Conservation (phyloP, 257 asterid species). For the Coffea eugenioides region DNA sequence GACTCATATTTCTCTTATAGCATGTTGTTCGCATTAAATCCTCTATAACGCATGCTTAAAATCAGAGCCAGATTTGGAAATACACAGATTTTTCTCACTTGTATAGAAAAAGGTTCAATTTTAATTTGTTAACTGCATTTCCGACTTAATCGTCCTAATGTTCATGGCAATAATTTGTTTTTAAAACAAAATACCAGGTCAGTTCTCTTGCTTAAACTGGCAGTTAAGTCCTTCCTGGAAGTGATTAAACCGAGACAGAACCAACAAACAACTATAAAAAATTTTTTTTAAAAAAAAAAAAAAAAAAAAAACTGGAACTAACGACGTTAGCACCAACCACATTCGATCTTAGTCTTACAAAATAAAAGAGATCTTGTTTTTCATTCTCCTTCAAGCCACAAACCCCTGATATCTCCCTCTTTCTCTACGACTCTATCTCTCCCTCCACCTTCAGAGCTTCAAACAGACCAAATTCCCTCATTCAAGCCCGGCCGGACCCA, state of each 20-base stretch:
- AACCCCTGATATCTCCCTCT: conserved; percentile 8
- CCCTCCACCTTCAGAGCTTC: background rate
- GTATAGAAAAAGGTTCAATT: background rate
- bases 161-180: background rate
- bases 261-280: conserved; percentile 7
- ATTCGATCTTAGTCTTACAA: background rate
- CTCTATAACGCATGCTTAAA: conserved; percentile 6
- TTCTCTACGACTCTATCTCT: background rate
- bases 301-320: conserved; percentile 16
- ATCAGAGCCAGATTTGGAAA: background rate
- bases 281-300: no score
- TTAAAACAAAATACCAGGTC: background rate
- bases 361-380: conserved; percentile 33
- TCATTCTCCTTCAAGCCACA: conserved; percentile 35
- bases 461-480: background rate
- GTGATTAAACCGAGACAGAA: background rate
- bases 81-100: background rate
- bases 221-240: conserved; percentile 25
- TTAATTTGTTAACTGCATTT: background rate
- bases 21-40: background rate
- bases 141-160: background rate
- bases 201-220: conserved; percentile 33
- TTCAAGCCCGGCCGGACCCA: background rate
- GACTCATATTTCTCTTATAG: background rate
- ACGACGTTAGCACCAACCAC: conserved; percentile 39